Base-by-base conservation (phyloP, 345 rosid species). In the Salix viminalis region DNA sequence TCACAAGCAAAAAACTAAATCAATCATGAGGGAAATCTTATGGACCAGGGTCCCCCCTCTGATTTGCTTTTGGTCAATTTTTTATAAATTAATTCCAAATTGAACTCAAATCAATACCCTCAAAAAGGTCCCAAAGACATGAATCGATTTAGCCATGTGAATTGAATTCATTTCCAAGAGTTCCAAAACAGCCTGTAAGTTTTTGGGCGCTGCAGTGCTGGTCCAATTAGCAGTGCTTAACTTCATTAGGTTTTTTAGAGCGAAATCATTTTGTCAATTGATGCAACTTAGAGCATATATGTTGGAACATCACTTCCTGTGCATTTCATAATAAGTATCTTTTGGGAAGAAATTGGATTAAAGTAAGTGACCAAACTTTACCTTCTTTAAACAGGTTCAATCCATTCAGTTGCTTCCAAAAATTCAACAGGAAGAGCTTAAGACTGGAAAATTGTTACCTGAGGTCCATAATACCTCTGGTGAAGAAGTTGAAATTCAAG, bases 341-440 rank as follows among this genome's bases (percentile, higher is more conserved):
- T 21, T n/a, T 4, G 11, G 24, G 14, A 24, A 30, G 64, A 42
- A 68, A 34, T 21, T 24, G 2, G 3, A 39, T 39, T 42, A 23
- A 69, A 42, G 46, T 42, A 42, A 39, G 19, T 65, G 62, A 54
- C 62, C 76, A 65, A 84, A 76, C 75, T 21, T 78, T 78, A 65
- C 39, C 52, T 78, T 54, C 61, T 71, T 78, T 85, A 28, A 77
- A 85, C 91, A 94, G 98, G 92, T 81, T 75, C 85, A 82, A 79
- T 84, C 89, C 73, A 82, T 90, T 62, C 90, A 84, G 71, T 78
- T 92, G 85, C 87, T 96, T 75, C 94, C 99, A 66, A 90, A 77
- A 69, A 81, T 86, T 30, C 88, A 91, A 80, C 97, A 85, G 88
- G 93, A 90, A 69, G 88, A 85, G 76, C 76, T 89, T 36, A 89